phyloP scores from a whole-genome alignment of 1,284 basidiomycete genomes.

The Apiotrichum brassicae region DNA sequence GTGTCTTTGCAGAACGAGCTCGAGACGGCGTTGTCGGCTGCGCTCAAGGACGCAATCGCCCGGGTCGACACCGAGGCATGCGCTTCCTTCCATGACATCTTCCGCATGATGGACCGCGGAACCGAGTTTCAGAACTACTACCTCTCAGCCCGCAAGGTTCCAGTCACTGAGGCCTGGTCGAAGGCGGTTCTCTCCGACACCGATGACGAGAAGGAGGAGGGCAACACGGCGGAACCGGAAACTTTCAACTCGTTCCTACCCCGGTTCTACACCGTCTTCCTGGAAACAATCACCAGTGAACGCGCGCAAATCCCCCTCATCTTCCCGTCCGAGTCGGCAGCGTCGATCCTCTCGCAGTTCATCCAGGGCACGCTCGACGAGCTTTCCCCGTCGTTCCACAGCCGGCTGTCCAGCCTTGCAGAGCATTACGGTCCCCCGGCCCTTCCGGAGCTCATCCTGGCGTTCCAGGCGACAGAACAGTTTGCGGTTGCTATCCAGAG shows the following conservation, averaged over 20 bases:
- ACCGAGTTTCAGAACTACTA: constrained; percentile 88
- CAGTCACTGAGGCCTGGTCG: constrained; percentile 64
- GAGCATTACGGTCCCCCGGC: constrained; percentile 59
- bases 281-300: constrained; percentile 62
- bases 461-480: constrained; percentile 69
- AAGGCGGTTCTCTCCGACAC: constrained; percentile 30
- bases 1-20: constrained; percentile 87
- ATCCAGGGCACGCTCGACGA: constrained; percentile 69
- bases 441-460: constrained; percentile 62
- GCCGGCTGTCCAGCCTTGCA: constrained; percentile 63
- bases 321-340: constrained; percentile 57
- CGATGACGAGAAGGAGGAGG: not conserved
- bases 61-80: constrained; percentile 56
- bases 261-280: constrained; percentile 55
- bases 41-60: constrained; percentile 73
- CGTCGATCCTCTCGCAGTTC: constrained; percentile 65
- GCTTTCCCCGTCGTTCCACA: constrained; percentile 70
- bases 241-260: constrained; percentile 63
- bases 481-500: constrained; percentile 66
- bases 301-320: constrained; percentile 68
- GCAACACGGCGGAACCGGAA: constrained; percentile 7
- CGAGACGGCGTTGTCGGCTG: constrained; percentile 78
- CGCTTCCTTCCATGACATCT: constrained; percentile 66
- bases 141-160: constrained; percentile 67
- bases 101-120: constrained; percentile 80